Conservation (phyloP, 2,329 filamentous ascomycete genomes). For the Coniochaeta sp. region DNA sequence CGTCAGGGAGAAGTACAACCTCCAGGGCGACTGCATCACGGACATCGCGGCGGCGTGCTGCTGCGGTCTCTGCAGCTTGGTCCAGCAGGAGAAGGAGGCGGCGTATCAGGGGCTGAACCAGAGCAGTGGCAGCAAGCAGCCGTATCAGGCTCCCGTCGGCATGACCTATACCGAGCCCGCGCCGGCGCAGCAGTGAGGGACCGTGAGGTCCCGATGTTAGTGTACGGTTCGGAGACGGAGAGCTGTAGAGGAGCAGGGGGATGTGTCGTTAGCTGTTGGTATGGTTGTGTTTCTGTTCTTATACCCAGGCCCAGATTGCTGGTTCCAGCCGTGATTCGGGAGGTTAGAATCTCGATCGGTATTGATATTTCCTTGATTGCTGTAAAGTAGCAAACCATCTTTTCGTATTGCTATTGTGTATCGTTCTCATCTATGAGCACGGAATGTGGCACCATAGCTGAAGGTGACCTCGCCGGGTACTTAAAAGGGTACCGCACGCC, state of each 20-base stretch:
- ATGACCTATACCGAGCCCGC: constrained; percentile 19
- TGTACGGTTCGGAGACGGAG: neutral
- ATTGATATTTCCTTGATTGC: neutral
- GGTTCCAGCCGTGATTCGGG: too few species aligned
- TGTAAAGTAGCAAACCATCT: too few species aligned
- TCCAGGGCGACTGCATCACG: constrained; percentile 33
- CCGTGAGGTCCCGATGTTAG: neutral
- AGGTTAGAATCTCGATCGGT: too few species aligned
- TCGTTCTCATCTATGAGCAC: too few species aligned
- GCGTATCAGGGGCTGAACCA: constrained; percentile 22
- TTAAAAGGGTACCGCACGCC: too few species aligned
- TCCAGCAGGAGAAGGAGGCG: constrained; percentile 41
- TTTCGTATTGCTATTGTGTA: too few species aligned
- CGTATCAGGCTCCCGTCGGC: constrained; percentile 20
- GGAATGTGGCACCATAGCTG: too few species aligned
- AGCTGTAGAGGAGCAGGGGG: neutral
- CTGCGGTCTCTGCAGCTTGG: constrained; percentile 35
- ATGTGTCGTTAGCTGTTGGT: neutral
- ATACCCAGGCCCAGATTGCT: neutral
- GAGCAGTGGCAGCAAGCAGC: constrained; percentile 17
- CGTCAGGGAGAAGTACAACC: constrained; percentile 36
- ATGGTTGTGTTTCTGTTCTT: neutral
- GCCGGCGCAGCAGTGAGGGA: neutral
- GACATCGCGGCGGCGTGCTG: constrained; percentile 36
- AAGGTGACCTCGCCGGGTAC: too few species aligned